Base-by-base conservation (phyloP, 108 stramenopile species). In the Licmophora abbreviata region DNA sequence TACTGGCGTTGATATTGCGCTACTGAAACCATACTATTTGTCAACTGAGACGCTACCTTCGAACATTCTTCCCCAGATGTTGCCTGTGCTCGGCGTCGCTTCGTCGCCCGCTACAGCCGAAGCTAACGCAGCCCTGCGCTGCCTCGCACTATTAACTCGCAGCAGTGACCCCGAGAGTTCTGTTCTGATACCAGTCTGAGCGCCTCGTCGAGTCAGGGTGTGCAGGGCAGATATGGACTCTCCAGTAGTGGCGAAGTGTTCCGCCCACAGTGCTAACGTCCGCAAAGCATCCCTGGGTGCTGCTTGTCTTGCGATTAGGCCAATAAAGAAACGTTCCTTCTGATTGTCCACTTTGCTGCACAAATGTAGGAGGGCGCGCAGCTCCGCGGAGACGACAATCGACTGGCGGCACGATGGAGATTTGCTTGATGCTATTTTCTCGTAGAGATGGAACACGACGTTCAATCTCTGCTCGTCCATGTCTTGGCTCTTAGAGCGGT, bases 131-230 rank as follows among this genome's bases (percentile, higher is more conserved):
- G n/a, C n/a, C n/a, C n/a, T n/a, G n/a, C n/a, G n/a, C n/a, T n/a
- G n/a, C 47, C 85, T 69, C 11, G 73, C 69, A 22, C 72, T 44
- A 34, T 73, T 62, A 37, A 88, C 51, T 53, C 79, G 66, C n/a
- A 88, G 56, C 57, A 88, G 38, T 10, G 85, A 78, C 15, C 76
- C 75, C 11, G 86, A 83, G 18, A 82, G 43, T 65, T 80, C 85
- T 14, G 36, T 69, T 30, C 58, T 47, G 33, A 70, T 41, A 26
- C 73, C 62, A 33, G 69, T 64, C 22, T 67, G 66, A 29, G 77
- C 76, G 3, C 77, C 80, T 17, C 74, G 59, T 29, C 67, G 41
- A 50, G 83, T 44, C 12, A 66, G 48, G 15, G 15, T 15, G 37
- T 66, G 50, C n/a, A 76, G 26, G 27, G 57, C 45, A 12, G 58